Percentiles rank a stretch among this genome's conserved stretches.
These are phyloP conservation scores for Aspergillus pseudotamarii DNA, from an alignment of 2,329 filamentous ascomycete species.

Conservation along the genomic window DNA sequence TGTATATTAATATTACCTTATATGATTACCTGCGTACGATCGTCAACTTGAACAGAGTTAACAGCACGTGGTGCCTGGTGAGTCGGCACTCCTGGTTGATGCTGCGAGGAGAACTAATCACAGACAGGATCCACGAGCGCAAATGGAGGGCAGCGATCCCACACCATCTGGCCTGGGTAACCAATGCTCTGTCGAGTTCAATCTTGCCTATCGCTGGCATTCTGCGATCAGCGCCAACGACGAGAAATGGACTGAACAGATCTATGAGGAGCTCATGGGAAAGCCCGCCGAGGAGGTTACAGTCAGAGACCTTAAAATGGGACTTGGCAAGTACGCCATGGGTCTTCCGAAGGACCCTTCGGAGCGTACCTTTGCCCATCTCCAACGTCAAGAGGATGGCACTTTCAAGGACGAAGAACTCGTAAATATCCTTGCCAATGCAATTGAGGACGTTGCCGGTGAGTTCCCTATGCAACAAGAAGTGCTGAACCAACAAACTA, in stretches of 20 bases:
- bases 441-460: conserved; percentile 68
- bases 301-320: conserved; percentile 63
- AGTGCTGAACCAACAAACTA: background rate
- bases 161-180: conserved; percentile 76
- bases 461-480: background rate
- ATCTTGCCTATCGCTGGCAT: conserved; percentile 86
- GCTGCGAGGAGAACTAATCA: conserved; percentile 6
- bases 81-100: conserved; percentile 1
- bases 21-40: conserved; percentile 80
- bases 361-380: conserved; percentile 68
- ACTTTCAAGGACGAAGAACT: conserved; percentile 76
- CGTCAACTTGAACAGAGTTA: conserved; percentile 69
- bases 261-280: conserved; percentile 66
- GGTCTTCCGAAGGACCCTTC: conserved; percentile 66
- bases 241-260: conserved; percentile 76
- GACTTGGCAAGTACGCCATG: conserved; percentile 65
- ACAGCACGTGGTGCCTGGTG: conserved; percentile 75
- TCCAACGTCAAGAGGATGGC: conserved; percentile 67
- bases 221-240: conserved; percentile 75
- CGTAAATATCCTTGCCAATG: conserved; percentile 66
- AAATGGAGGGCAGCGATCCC: conserved; percentile 63
- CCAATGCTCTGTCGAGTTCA: conserved; percentile 85
- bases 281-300: conserved; percentile 61
- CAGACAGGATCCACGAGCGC: conserved; percentile 66
- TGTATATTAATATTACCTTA: conserved; percentile 79